Evolutionary conservation across 306 rosid genomes (phyloP).

Genomic region (Cucurbita moschata): DNA sequence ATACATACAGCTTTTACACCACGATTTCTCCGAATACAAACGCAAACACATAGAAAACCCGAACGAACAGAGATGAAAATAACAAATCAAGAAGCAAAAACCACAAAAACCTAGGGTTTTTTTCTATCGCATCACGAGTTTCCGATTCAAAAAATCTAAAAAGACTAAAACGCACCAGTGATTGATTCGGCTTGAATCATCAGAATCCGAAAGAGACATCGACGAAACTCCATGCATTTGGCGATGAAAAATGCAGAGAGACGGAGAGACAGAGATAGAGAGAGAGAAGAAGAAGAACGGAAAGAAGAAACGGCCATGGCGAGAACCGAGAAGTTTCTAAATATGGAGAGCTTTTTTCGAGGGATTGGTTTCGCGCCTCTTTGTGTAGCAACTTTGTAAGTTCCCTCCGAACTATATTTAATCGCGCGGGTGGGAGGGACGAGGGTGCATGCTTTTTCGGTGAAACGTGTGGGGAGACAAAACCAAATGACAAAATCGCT

Average conservation of each 20-base stretch:
- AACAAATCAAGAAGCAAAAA: background rate
- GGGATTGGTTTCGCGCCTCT: constrained; percentile 1
- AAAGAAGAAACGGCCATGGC: background rate
- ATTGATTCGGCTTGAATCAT: background rate
- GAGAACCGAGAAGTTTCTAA: background rate
- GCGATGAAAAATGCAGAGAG: background rate
- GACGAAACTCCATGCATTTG: background rate
- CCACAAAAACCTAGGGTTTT: background rate
- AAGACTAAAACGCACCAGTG: background rate
- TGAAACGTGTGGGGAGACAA: background rate
- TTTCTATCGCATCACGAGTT: background rate
- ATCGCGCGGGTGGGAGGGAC: background rate
- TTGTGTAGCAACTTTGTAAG: background rate
- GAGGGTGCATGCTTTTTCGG: background rate
- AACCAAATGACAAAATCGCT: background rate
- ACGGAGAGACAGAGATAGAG: background rate
- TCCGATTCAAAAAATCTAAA: background rate
- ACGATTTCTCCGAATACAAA: background rate
- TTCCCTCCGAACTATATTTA: background rate
- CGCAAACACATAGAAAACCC: background rate
- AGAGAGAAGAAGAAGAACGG: background rate
- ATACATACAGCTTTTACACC: background rate
- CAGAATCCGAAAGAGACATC: background rate
- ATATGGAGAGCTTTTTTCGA: background rate
- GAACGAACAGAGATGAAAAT: background rate